Evolutionary conservation across 1,139 yeast species (phyloP).

Genomic region (Saccharomyces hybrid): DNA sequence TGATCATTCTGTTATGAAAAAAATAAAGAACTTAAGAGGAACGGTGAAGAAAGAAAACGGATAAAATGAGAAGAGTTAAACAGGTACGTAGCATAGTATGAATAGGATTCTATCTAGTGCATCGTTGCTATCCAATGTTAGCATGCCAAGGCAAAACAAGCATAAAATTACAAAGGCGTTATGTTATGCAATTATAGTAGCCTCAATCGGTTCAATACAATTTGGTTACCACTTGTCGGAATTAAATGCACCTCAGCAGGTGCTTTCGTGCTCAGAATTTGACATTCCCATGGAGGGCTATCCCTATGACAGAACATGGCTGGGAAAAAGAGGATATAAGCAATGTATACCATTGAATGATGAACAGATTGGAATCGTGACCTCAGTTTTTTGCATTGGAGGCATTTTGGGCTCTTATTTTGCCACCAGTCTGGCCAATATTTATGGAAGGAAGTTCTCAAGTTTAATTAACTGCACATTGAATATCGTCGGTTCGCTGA

Average conservation of each 20-base stretch:
- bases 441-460: slow-evolving; percentile 54
- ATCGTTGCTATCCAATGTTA: not conserved
- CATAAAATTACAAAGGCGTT: slow-evolving; percentile 5
- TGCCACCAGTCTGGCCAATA: slow-evolving; percentile 65
- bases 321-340: slow-evolving; percentile 25
- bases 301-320: slow-evolving; percentile 25
- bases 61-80: not conserved
- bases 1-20: not conserved
- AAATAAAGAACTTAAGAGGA: not conserved
- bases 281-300: slow-evolving; percentile 12
- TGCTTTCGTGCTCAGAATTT: slow-evolving; percentile 42
- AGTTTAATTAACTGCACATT: slow-evolving; percentile 48
- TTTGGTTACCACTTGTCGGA: slow-evolving; percentile 89
- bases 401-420: slow-evolving; percentile 72
- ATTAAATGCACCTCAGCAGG: slow-evolving; percentile 71
- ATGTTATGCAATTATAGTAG: slow-evolving; percentile 30
- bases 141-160: not conserved
- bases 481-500: slow-evolving; percentile 58
- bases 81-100: not conserved
- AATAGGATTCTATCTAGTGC: not conserved
- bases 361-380: slow-evolving; percentile 65
- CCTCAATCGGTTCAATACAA: slow-evolving; percentile 70
- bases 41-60: not conserved
- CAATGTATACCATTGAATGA: slow-evolving; percentile 57
- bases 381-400: slow-evolving; percentile 78